A percentile compares a stretch with the other conserved stretches of the same genome.
Conservation (phyloP, 345 rosid genomes). For the Dipteronia dyeriana region DNA sequence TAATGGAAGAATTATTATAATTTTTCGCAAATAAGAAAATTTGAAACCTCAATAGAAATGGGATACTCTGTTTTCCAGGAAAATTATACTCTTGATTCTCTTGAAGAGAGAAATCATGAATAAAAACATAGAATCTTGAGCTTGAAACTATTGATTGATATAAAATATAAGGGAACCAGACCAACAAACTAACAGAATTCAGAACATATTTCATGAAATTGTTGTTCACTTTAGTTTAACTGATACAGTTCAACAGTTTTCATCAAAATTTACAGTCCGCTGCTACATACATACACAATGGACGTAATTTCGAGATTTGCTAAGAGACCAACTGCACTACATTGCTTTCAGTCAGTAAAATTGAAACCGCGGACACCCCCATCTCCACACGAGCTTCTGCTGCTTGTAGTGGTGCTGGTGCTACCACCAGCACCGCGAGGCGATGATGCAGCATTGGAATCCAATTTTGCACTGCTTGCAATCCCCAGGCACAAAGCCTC, state of each 20-base stretch:
- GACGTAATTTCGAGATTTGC: background rate
- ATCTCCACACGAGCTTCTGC: slow-evolving; percentile 22
- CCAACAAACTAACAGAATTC: background rate
- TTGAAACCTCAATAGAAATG: background rate
- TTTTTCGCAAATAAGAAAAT: background rate
- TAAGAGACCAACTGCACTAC: background rate
- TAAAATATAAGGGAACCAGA: background rate
- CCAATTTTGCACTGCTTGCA: slow-evolving; percentile 24
- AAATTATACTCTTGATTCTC: no score
- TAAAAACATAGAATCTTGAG: background rate
- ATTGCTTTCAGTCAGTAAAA: slow-evolving; percentile 17
- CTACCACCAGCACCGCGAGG: slow-evolving; percentile 27
- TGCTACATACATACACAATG: background rate
- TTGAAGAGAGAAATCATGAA: no score
- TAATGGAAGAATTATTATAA: background rate
- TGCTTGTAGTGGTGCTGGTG: slow-evolving; percentile 29
- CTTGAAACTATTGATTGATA: background rate
- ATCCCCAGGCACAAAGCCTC: slow-evolving; percentile 56
- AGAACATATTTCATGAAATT: background rate
- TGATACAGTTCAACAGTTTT: background rate
- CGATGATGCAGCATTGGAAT: slow-evolving; percentile 26
- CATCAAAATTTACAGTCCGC: slow-evolving; percentile 6
- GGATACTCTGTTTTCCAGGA: background rate
- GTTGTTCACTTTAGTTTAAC: slow-evolving; percentile 6
- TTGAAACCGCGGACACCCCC: slow-evolving; percentile 19